Evolutionary conservation across 2,329 filamentous ascomycete genomes (phyloP).

Genomic region (Monosporascus sp.): DNA sequence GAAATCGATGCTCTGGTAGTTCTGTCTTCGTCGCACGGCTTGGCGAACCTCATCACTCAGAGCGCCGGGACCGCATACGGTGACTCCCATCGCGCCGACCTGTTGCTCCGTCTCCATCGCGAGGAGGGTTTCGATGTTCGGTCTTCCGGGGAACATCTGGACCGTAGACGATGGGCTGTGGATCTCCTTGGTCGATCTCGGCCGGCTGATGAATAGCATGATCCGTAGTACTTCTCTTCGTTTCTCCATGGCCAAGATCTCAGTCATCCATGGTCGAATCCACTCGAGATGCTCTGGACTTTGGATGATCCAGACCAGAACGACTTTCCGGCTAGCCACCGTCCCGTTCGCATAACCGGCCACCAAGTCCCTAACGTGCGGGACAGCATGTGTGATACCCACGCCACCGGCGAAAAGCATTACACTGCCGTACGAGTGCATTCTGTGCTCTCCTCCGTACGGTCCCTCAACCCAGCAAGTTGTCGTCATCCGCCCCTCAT

Average conservation of each 20-base stretch:
- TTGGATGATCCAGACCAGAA: slow-evolving; percentile 75
- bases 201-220: slow-evolving; percentile 71
- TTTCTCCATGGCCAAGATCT: slow-evolving; percentile 69
- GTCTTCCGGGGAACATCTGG: slow-evolving; percentile 78
- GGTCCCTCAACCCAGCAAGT: slow-evolving; percentile 69
- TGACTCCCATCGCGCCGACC: slow-evolving; percentile 67
- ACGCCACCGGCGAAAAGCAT: slow-evolving; percentile 77
- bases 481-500: slow-evolving; percentile 56
- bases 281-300: slow-evolving; percentile 76
- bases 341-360: slow-evolving; percentile 62
- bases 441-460: slow-evolving; percentile 65
- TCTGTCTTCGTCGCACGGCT: slow-evolving; percentile 60
- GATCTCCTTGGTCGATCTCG: slow-evolving; percentile 72
- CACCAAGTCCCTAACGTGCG: slow-evolving; percentile 68
- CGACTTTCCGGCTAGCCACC: slow-evolving; percentile 63
- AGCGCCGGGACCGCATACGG: slow-evolving; percentile 68
- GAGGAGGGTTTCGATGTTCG: slow-evolving; percentile 67
- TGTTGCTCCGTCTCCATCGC: slow-evolving; percentile 70
- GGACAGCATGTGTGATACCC: slow-evolving; percentile 74
- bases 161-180: slow-evolving; percentile 72
- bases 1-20: slow-evolving; percentile 66
- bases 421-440: slow-evolving; percentile 72
- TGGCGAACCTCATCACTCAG: slow-evolving; percentile 70
- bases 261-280: slow-evolving; percentile 80
- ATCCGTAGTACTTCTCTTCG: slow-evolving; percentile 70